These are phyloP conservation scores for Fistulina hepatica DNA, from an alignment of 1,284 basidiomycete genomes.

Conservation along the genomic window DNA sequence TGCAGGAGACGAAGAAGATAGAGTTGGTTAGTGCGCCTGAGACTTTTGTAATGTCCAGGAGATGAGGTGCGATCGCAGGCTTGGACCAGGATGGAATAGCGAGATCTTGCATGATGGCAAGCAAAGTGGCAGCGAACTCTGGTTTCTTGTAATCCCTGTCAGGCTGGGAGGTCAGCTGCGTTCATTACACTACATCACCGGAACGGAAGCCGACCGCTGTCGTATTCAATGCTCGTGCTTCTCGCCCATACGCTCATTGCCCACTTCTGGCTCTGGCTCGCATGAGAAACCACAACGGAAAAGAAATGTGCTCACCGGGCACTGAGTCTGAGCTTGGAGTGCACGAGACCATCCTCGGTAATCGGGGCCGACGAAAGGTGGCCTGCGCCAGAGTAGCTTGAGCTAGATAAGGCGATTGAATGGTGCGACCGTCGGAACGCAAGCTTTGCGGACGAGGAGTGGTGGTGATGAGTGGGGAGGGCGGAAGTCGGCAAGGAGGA, in stretches of 20 bases:
- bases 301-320: constrained; percentile 50
- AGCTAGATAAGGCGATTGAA: too few species aligned
- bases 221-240: too few species aligned
- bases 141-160: constrained; percentile 55
- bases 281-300: too few species aligned
- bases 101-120: constrained; percentile 43
- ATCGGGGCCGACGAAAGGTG: too few species aligned
- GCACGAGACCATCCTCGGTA: constrained; percentile 51
- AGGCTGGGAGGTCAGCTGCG: background rate
- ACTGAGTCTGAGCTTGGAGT: constrained; percentile 51
- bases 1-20: constrained; percentile 82
- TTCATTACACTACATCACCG: too few species aligned
- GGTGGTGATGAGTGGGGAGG: too few species aligned
- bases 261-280: too few species aligned
- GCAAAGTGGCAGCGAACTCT: constrained; percentile 46
- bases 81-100: constrained; percentile 49
- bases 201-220: constrained; percentile 16
- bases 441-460: too few species aligned
- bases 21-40: constrained; percentile 89
- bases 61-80: constrained; percentile 33
- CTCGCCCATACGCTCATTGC: too few species aligned
- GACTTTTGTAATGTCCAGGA: constrained; percentile 65
- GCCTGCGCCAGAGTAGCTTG: too few species aligned
- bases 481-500: too few species aligned
- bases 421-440: too few species aligned